Evolutionary conservation across 2,329 filamentous ascomycete species (phyloP).

Genomic region (Xylariaceae sp.): DNA sequence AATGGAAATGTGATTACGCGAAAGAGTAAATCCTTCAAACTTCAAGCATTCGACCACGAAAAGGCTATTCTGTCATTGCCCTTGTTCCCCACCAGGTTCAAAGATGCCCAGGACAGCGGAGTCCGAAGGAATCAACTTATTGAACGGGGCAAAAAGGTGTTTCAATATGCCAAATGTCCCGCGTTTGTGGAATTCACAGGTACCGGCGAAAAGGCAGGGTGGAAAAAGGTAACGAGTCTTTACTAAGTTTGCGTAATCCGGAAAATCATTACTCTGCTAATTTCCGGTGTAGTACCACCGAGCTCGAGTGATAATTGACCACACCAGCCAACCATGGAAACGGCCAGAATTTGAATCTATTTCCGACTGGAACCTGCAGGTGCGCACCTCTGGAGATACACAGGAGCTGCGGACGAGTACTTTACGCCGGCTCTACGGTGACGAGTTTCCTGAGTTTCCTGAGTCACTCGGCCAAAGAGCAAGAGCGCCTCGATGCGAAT

Average conservation of each 20-base stretch:
- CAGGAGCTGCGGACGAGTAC: too few species aligned
- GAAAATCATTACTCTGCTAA: neutral
- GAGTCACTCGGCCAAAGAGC: constrained; percentile 11
- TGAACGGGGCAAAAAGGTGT: constrained; percentile 12
- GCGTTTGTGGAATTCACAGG: constrained; percentile 17
- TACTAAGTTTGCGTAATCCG: neutral
- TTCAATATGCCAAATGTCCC: constrained; percentile 11
- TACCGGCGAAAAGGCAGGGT: constrained; percentile 11
- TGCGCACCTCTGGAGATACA: too few species aligned
- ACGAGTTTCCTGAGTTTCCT: too few species aligned
- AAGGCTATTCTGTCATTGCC: constrained; percentile 14
- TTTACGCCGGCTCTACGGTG: too few species aligned
- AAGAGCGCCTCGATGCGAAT: constrained; percentile 14
- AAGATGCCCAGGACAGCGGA: constrained; percentile 9
- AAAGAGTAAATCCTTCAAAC: constrained; percentile 1
- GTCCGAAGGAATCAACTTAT: constrained; percentile 13
- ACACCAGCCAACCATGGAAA: neutral
- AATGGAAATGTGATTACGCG: constrained; percentile 13
- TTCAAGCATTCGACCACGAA: constrained; percentile 15
- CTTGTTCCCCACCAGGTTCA: constrained; percentile 14
- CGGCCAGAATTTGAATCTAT: neutral
- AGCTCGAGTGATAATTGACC: constrained; percentile 5
- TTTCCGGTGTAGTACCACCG: neutral
- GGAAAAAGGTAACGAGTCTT: constrained; percentile 8
- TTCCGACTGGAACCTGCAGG: neutral